Percentiles rank a stretch among this genome's conserved stretches.
These are phyloP conservation scores for Candida krabiensis DNA, from an alignment of 805 yeast genomes.

Conservation along the genomic window DNA sequence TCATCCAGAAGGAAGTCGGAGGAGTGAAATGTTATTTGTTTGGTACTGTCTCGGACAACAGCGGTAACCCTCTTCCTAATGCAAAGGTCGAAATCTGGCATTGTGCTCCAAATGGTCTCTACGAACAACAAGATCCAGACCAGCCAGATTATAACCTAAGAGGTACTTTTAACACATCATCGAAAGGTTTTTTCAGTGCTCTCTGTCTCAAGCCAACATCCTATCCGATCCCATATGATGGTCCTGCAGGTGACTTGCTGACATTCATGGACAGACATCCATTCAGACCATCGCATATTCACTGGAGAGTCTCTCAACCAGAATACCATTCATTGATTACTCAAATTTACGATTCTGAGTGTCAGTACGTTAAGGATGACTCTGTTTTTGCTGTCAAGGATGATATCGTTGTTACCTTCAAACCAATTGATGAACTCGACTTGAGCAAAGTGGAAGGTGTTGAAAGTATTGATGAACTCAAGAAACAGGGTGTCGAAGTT, in stretches of 20 bases:
- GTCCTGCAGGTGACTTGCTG: constrained; percentile 38
- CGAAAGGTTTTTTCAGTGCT: constrained; percentile 28
- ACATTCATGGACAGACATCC: constrained; percentile 37
- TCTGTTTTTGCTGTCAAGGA: constrained; percentile 38
- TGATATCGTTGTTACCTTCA: constrained; percentile 29
- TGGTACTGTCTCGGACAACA: constrained; percentile 28
- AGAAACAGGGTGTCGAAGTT: constrained; percentile 17
- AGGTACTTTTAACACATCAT: constrained; percentile 32
- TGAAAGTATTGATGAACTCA: constrained; percentile 14
- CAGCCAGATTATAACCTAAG: constrained; percentile 35
- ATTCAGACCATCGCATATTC: constrained; percentile 36
- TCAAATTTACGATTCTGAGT: constrained; percentile 32
- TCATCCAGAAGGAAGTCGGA: constrained; percentile 33
- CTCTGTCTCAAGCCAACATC: constrained; percentile 35
- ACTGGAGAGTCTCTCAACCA: constrained; percentile 29
- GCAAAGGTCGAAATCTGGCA: constrained; percentile 38
- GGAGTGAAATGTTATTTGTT: constrained; percentile 30
- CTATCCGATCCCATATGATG: constrained; percentile 41
- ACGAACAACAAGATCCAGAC: constrained; percentile 38
- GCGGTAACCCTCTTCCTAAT: constrained; percentile 32
- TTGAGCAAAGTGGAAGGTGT: constrained; percentile 9
- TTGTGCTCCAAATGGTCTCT: constrained; percentile 38
- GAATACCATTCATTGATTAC: constrained; percentile 34
- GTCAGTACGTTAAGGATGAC: constrained; percentile 32
- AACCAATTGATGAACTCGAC: constrained; percentile 21